Evolutionary conservation across 2,329 filamentous ascomycete genomes (phyloP), one percentile per base, ranked within the genome.

Genomic region (Elsinoe perseae): DNA sequence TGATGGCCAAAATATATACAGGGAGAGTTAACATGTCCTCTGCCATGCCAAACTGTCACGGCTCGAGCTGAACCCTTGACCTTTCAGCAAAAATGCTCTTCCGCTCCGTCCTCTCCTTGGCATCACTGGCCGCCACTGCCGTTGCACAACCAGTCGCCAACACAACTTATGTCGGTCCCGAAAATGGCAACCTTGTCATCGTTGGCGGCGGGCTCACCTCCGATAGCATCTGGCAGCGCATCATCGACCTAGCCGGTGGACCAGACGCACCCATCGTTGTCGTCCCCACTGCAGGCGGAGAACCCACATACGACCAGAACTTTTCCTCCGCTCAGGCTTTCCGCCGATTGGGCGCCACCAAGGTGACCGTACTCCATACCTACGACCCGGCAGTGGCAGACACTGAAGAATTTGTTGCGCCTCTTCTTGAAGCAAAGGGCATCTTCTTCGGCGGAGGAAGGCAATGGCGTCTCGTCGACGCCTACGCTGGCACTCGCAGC

Each of bases 391-490:
- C 50, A 1, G 46, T 58, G 9, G 62, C 62, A 1, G 57, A 63
- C 44, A 62, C 59, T 1, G 59, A 62, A 25, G 62, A 59, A 10
- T 63, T 62, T 21, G 50, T 62, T 20, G 62, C 61, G 7, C 61
- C 62, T 1, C 27, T 62, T 14, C 42, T 48, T 30, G 50, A 58
- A 9, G 62, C 62, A 1, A 55, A 46, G 18, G 62, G 59, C 9
- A 58, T 63, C 43, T 63, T 60, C 50, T 63, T 63, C 50, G 61
- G 61, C 46, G 62, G 62, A 10, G 62, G 62, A 12, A 36, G 61
- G n/a, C 62, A 63, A 56, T 63, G 62, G 62, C 57, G 62, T 3
- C 56, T 63, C 12, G 61, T 62, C 9, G 62, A 63, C 27, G 62
- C 57, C 4, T 63, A 63, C 21, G 61, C 61, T 3, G 62, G 61